Evolutionary conservation across 371 early-diverging fungal species (phyloP).

Genomic region (Rhizopus delemar): DNA sequence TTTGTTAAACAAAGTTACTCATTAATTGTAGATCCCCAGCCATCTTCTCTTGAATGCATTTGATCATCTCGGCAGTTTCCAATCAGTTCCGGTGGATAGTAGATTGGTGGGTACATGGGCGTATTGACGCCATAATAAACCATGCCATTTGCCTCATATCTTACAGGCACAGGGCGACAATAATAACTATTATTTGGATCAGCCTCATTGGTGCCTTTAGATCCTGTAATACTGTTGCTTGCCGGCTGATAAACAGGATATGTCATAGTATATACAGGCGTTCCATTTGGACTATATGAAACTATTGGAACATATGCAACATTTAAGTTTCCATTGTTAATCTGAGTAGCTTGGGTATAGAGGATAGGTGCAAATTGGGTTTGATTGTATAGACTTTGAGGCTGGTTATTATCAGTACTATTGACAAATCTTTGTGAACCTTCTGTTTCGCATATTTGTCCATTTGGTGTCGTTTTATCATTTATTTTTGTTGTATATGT

Average conservation of each 20-base stretch:
- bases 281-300: background rate
- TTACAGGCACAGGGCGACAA: background rate
- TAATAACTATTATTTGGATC: background rate
- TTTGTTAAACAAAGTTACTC: too few species aligned
- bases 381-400: background rate
- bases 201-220: background rate
- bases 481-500: background rate
- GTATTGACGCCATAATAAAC: background rate
- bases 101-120: background rate
- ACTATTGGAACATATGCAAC: background rate
- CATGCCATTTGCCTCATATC: background rate
- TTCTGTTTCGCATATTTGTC: background rate
- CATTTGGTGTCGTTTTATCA: background rate
- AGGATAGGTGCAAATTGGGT: background rate
- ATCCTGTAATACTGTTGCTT: background rate
- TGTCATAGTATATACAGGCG: background rate
- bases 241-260: background rate
- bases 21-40: too few species aligned
- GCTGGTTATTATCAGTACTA: background rate
- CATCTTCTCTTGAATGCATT: too few species aligned
- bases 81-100: background rate
- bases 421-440: background rate
- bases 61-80: background rate
- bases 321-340: background rate
- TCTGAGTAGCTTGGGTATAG: background rate